These are phyloP conservation scores for Paraphaeosphaeria minitans DNA, from an alignment of 2,329 filamentous ascomycete genomes.

Conservation along the genomic window DNA sequence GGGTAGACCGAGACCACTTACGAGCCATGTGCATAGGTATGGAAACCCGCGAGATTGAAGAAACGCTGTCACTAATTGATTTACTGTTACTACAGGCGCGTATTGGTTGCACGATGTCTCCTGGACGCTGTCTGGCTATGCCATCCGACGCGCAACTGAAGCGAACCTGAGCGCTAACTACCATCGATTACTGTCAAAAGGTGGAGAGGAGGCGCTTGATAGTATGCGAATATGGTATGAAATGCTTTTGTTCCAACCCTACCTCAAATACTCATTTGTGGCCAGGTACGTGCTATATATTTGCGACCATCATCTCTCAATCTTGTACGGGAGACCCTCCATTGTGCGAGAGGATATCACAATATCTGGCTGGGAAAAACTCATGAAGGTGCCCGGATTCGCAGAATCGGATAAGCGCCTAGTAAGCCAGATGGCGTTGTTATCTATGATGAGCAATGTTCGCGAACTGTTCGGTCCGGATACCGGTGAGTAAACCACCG, in stretches of 20 bases:
- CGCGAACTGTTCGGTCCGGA: conserved; percentile 62
- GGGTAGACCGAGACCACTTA: conserved; percentile 63
- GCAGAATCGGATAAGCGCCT: conserved; percentile 62
- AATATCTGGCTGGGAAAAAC: conserved; percentile 62
- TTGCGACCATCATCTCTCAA: conserved; percentile 69
- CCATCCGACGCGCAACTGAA: conserved; percentile 57
- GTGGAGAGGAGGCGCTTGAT: conserved; percentile 55
- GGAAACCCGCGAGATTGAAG: background rate
- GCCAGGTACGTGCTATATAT: conserved; percentile 53
- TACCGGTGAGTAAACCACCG: conserved; percentile 39
- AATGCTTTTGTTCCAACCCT: conserved; percentile 14
- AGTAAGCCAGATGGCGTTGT: conserved; percentile 62
- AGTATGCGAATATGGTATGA: conserved; percentile 64
- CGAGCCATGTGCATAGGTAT: conserved; percentile 60
- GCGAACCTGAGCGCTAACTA: conserved; percentile 54
- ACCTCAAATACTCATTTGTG: background rate
- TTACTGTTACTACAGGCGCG: conserved; percentile 47
- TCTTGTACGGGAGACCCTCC: conserved; percentile 63
- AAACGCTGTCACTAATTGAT: background rate
- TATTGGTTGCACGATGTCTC: conserved; percentile 68
- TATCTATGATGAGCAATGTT: conserved; percentile 63
- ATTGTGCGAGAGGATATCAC: conserved; percentile 64
- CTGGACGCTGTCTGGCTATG: conserved; percentile 65
- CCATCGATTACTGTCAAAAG: conserved; percentile 46
- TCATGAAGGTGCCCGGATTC: conserved; percentile 58